phyloP scores from a whole-genome alignment of 768 basidiomycete species.

The Cystoderma amianthinum region DNA sequence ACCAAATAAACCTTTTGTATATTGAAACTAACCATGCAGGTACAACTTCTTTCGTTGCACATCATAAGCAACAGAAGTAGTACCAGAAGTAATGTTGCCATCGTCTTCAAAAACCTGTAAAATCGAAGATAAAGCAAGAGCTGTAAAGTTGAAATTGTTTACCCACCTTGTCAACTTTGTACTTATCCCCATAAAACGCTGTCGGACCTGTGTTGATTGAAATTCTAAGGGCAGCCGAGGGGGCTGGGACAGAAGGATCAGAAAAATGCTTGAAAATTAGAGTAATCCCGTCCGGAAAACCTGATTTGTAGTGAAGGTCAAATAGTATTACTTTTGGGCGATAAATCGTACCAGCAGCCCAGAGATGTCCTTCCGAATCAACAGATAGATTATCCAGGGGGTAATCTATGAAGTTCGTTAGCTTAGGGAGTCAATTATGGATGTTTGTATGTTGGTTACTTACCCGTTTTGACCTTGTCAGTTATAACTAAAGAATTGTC shows the following conservation, averaged over 20 bases:
- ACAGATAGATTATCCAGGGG: slow-evolving; percentile 56
- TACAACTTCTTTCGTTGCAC: slow-evolving; percentile 41
- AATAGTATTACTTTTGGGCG: background rate
- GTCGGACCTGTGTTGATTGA: slow-evolving; percentile 43
- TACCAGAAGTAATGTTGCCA: slow-evolving; percentile 46
- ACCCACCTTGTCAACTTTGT: slow-evolving; percentile 48
- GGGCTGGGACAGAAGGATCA: slow-evolving; percentile 30
- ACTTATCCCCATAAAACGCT: slow-evolving; percentile 49
- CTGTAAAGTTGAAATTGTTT: background rate
- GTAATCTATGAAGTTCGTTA: slow-evolving; percentile 22
- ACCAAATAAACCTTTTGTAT: background rate
- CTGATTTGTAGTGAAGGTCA: slow-evolving; percentile 16
- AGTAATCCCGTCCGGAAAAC: slow-evolving; percentile 32
- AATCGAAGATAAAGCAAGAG: slow-evolving; percentile 4
- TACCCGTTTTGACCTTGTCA: slow-evolving; percentile 51
- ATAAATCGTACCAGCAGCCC: slow-evolving; percentile 45
- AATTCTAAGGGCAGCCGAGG: slow-evolving; percentile 46
- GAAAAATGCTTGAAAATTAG: slow-evolving; percentile 28
- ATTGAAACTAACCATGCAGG: slow-evolving; percentile 39
- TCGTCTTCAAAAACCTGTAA: slow-evolving; percentile 62
- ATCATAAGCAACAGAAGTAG: slow-evolving; percentile 54
- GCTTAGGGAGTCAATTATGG: too few relatives aligned
- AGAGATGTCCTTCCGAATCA: slow-evolving; percentile 52
- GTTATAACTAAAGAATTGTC: slow-evolving; percentile 51
- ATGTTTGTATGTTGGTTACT: slow-evolving; percentile 4